Conservation (phyloP, 2,329 filamentous ascomycete genomes). For the Trichophyton simii region DNA sequence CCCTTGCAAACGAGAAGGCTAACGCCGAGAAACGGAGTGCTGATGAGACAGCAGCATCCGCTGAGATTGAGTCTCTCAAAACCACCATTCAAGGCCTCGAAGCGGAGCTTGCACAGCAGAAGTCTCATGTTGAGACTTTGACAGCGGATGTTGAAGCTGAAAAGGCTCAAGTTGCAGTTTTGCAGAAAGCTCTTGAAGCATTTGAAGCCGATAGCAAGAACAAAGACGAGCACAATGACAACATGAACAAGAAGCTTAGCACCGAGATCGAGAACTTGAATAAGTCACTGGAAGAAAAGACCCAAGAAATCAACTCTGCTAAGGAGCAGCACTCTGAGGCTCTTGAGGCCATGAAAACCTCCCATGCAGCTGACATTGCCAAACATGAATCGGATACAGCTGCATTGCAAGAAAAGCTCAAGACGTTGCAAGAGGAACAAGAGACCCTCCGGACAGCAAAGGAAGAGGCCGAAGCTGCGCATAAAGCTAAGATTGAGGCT, state of each 20-base stretch:
- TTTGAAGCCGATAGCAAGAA: conserved; percentile 27
- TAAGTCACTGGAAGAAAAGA: conserved; percentile 26
- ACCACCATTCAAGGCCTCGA: conserved; percentile 13
- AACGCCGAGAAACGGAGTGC: conserved; percentile 11
- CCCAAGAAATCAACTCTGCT: conserved; percentile 17
- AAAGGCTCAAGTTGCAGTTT: conserved; percentile 22
- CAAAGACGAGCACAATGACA: conserved; percentile 27
- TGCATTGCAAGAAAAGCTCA: conserved; percentile 10
- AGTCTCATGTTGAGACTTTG: conserved; percentile 9
- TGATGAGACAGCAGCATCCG: conserved; percentile 11
- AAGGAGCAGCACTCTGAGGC: conserved; percentile 25
- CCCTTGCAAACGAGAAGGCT: conserved; percentile 14
- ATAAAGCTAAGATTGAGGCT: conserved; percentile 10
- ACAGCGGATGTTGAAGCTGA: conserved; percentile 14
- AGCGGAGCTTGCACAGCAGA: conserved; percentile 12
- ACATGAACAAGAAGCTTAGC: conserved; percentile 22
- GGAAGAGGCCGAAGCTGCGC: conserved; percentile 7
- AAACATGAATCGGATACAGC: conserved; percentile 19
- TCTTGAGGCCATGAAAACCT: conserved; percentile 24
- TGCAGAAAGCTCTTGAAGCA: conserved; percentile 27
- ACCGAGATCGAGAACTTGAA: conserved; percentile 25
- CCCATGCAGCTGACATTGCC: conserved; percentile 26
- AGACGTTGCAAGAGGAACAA: conserved; percentile 13
- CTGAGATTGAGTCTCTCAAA: conserved; percentile 12
- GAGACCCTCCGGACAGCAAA: conserved; percentile 11